Evolutionary conservation across 2,329 filamentous ascomycete species (phyloP), one percentile per base, ranked within the genome.

Genomic region (Penicillium polonicum): DNA sequence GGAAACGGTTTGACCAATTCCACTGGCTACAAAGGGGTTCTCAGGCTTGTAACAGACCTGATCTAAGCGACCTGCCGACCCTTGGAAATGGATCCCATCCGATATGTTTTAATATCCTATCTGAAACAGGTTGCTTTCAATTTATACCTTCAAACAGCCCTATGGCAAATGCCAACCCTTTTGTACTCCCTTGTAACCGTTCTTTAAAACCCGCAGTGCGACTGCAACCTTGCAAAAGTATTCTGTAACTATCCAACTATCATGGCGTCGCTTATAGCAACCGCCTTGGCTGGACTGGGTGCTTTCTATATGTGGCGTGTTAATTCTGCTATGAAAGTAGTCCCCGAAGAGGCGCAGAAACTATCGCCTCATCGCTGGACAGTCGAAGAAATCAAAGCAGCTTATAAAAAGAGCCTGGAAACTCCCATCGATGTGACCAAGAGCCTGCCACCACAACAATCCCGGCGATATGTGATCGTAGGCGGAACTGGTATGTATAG

Each of bases 401-500:
- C 72, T 2, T 76, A 74, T 52, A 57, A 71, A 42, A 70, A 68
- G 53, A 58, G 62, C 31, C 43, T 66, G 21, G 55, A 70, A 29
- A 59, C 58, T 4, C 72, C 72, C 2, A 60, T 73, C 27, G 72
- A 77, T 55, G 65, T 75, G 38, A 64, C 52, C 31, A 66, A 72
- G 48, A 69, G 68, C 48, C 64, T 77, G 8, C 74, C 74, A 5
- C 70, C 72, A 2, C 76, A 70, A 58, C 72, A 74, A 57, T 62
- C 67, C 6, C 68, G 75, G 12, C 71, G 75, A 6, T 77, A 77
- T 58, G 66, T 77, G 19, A 65, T 77, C 29, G 70, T 75, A 42
- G 75, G 75, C 43, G 75, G 74, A 60, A 69, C 73, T 39, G 75
- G 75, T 74, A 53, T 38, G 68, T 68, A 29, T 29, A 51, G n/a